phyloP scores from a whole-genome alignment of 768 basidiomycete genomes.

The Cubamyces lactineus region DNA sequence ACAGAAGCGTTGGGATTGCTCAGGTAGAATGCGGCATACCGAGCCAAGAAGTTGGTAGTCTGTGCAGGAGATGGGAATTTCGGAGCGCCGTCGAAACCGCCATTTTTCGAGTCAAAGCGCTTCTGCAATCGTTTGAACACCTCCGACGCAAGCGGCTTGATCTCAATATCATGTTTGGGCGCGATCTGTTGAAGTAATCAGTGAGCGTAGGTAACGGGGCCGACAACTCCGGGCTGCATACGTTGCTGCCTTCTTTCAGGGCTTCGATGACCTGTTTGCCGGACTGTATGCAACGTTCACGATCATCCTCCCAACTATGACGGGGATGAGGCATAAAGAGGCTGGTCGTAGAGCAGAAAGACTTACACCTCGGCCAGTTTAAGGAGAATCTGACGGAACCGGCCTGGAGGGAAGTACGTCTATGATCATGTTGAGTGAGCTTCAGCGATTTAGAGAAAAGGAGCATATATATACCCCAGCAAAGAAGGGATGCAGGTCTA shows the following conservation, averaged over 20 bases:
- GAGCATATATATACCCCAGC: conserved; percentile 25
- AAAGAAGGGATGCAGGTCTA: conserved; percentile 33
- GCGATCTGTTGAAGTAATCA: conserved; percentile 4
- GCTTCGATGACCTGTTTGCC: conserved; percentile 31
- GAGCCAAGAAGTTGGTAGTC: conserved; percentile 30
- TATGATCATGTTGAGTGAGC: conserved; percentile 1
- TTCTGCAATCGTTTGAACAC: conserved; percentile 25
- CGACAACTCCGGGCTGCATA: not conserved
- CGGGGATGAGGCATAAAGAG: not conserved
- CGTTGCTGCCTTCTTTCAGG: conserved; percentile 18
- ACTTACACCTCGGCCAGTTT: conserved; percentile 30
- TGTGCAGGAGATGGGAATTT: conserved; percentile 41
- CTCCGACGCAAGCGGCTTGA: conserved; percentile 11
- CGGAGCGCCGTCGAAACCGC: conserved; percentile 43
- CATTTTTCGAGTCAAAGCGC: conserved; percentile 37
- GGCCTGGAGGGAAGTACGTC: conserved; percentile 31
- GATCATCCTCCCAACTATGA: conserved; percentile 28
- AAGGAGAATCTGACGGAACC: conserved; percentile 27
- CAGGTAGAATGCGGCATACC: conserved; percentile 25
- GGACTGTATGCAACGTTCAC: conserved; percentile 18
- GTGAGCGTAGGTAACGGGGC: not conserved
- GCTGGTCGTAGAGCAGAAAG: not conserved
- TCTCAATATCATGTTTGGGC: not conserved
- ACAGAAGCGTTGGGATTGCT: not conserved
- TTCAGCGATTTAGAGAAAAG: not conserved